Evolutionary conservation across 2,329 filamentous ascomycete species (phyloP), one percentile per base, ranked within the genome.

Genomic region (Aspergillus ibericus): DNA sequence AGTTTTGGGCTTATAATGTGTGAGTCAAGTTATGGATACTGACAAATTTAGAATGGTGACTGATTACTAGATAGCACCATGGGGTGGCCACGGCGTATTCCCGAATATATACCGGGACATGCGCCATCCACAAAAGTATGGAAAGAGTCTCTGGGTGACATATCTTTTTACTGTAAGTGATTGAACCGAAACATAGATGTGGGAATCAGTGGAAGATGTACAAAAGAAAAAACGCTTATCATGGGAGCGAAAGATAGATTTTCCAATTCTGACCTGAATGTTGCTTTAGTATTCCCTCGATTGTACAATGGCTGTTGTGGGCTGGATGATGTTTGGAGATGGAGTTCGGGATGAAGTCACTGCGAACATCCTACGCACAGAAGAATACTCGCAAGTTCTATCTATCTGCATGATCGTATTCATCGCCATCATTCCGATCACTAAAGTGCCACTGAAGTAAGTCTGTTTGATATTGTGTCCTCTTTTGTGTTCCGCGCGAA

Each of bases 311-410:
- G 93, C 92, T 25, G 84, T 95, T 46, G 85, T 90, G 10, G 93
- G 95, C 38, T 84, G 95, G 58, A 82, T 97, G 63, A 98, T 99
- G 93, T 99, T 97, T 74, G 93, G 93, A 60, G 90, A 96, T 66
- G 83, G 80, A n/a, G 91, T 96, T 55, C 84, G 83, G 57, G 93
- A 96, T 63, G 92, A 96, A 74, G 88, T 98, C 72, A 97, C 95
- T 0, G 89, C 89, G 69, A 98, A 96, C 76, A 88, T 99, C 60
- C 85, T 98, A 64, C 81, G 83, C 53, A 89, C 86, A 1, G 76
- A 82, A 5, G 88, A 88, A 55, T 97, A 96, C 71, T 91, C 93
- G 0, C 78, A 84, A 12, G 82, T 80, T 1, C 76, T 96, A 40
- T 91, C 87, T n/a, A 77, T 93, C 48, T 80, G 93, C 65, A 89